Evolutionary conservation across 257 asterid species (phyloP), one percentile per base, ranked within the genome.

Genomic region (Marsdenia floribunda): DNA sequence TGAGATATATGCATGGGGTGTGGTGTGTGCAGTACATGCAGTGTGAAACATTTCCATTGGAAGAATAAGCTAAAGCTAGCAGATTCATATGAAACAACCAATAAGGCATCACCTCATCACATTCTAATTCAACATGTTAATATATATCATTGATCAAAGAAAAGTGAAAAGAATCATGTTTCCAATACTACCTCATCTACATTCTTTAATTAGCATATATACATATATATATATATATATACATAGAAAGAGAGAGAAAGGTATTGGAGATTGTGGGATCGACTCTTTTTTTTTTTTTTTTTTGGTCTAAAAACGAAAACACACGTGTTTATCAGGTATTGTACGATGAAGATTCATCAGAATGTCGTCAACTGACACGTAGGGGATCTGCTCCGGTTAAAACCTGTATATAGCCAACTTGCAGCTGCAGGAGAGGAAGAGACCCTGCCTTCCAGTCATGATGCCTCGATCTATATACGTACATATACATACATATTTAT

Each of bases 301-400:
- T n/a, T n/a, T n/a, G n/a, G n/a, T n/a, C n/a, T n/a, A n/a, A n/a
- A n/a, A n/a, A 53, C 77, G 22, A 35, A 67, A 78, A 53, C 83
- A 88, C 93, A 86, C 84, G 90, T 86, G 93, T 88, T 82, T 79
- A 49, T 24, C 70, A 38, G 75, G 47, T 26, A 77, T 52, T 11
- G 70, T 80, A 80, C 80, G 87, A 88, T 85, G 75, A 80, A 63
- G 79, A 61, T 61, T 35, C 50, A 88, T 85, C 86, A 73, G 57
- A 10, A 74, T 59, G 73, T 76, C 77, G 67, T 49, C 53, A 38
- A 24, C 68, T 37, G 91, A 85, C 93, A 79, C 89, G 89, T 88
- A 79, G 86, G 75, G 50, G 6, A 5, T n/a, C 57, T 52, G 6
- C 42, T 50, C 82, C 79, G 63, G 76, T 70, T 60, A 54, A 61